These are phyloP conservation scores for Neurospora sp. DNA, from an alignment of 495 filamentous ascomycete genomes.

Conservation along the genomic window DNA sequence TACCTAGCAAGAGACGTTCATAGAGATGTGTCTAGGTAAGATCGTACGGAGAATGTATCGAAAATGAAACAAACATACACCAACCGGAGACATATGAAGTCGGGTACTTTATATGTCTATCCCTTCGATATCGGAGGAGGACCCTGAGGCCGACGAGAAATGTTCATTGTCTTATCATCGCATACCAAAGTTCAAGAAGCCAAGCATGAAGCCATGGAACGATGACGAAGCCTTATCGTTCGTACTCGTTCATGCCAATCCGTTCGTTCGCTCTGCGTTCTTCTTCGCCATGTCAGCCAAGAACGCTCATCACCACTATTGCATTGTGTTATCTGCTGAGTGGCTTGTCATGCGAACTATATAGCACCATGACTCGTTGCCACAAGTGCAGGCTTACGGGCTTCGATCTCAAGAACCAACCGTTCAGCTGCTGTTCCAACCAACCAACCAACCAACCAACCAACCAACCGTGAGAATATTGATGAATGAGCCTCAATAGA, in stretches of 20 bases:
- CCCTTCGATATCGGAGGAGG: background rate
- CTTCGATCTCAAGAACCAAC: background rate
- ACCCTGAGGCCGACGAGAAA: background rate
- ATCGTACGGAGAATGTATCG: no score
- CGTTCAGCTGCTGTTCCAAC: background rate
- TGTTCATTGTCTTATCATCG: background rate
- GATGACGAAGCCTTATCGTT: background rate
- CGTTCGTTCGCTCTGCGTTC: background rate
- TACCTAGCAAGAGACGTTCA: background rate
- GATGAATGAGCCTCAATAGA: background rate
- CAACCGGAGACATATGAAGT: background rate
- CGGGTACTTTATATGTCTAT: background rate
- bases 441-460: background rate
- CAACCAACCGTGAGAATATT: background rate
- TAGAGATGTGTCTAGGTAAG: no score
- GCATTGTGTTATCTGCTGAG: background rate
- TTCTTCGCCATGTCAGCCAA: background rate
- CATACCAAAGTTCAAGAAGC: background rate
- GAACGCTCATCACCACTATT: background rate
- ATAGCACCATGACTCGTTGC: background rate
- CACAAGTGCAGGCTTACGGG: background rate
- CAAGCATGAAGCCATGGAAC: background rate
- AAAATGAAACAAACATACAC: no score
- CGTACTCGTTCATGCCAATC: background rate
- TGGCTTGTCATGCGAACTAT: background rate